These are phyloP conservation scores for Russula sp. DNA, from an alignment of 768 basidiomycete genomes.

Conservation along the genomic window DNA sequence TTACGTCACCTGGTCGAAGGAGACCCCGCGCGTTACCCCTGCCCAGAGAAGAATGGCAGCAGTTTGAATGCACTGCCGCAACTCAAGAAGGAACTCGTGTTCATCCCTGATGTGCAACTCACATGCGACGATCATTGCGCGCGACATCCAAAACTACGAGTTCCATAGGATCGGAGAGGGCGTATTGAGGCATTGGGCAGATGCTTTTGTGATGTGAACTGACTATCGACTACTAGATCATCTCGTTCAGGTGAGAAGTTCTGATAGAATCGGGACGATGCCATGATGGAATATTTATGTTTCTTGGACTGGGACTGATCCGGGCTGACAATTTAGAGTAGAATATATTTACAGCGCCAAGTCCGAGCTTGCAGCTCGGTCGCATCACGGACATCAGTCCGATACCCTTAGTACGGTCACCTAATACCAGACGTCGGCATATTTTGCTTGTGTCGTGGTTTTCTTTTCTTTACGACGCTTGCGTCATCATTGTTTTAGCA, in stretches of 20 bases:
- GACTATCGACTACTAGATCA: not conserved
- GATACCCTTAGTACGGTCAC: no score
- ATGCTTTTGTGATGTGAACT: conserved; percentile 48
- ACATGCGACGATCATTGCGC: conserved; percentile 68
- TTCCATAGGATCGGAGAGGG: conserved; percentile 59
- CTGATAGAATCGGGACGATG: not conserved
- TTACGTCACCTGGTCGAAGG: conserved; percentile 11
- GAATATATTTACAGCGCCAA: no score
- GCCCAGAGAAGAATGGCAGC: conserved; percentile 55
- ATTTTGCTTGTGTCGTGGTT: no score
- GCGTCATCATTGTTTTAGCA: no score
- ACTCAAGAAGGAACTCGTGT: conserved; percentile 67
- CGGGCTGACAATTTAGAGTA: no score
- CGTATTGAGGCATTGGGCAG: conserved; percentile 70
- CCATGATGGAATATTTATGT: no score
- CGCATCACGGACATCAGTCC: no score
- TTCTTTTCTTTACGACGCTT: no score
- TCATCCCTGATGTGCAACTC: conserved; percentile 60
- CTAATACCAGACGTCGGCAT: no score
- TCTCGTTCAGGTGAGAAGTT: not conserved
- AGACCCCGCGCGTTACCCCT: conserved; percentile 46
- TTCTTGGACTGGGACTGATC: no score
- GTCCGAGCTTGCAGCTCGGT: no score
- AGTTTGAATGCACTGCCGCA: conserved; percentile 64
- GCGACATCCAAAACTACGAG: conserved; percentile 61